phyloP scores from a whole-genome alignment of 2,329 filamentous ascomycete species.

The Chalara sp. region DNA sequence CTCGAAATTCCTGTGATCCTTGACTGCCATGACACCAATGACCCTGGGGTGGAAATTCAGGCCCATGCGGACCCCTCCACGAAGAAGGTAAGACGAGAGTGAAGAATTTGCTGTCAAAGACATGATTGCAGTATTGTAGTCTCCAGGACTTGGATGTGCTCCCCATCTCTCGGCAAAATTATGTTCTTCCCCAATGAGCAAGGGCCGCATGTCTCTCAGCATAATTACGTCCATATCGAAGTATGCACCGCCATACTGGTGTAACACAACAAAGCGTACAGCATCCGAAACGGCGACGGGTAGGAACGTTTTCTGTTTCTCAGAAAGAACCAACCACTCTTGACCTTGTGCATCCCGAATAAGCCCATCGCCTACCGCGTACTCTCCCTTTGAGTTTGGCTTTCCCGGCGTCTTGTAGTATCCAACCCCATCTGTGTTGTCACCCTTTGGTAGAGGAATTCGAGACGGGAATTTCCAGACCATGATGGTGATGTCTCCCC shows the following conservation, averaged over 20 bases:
- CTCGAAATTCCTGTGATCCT: conserved; percentile 45
- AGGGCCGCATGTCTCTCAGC: conserved; percentile 46
- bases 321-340: conserved; percentile 45
- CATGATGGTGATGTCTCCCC: conserved; percentile 44
- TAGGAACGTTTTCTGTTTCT: conserved; percentile 51
- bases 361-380: conserved; percentile 42
- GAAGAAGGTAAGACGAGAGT: conserved; percentile 46
- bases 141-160: conserved; percentile 42
- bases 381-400: conserved; percentile 28
- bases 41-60: conserved; percentile 50
- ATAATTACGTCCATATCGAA: conserved; percentile 51
- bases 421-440: conserved; percentile 40
- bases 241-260: conserved; percentile 46
- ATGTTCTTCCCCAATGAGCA: conserved; percentile 41
- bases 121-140: conserved; percentile 52
- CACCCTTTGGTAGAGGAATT: conserved; percentile 42
- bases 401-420: conserved; percentile 41
- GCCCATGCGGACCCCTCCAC: conserved; percentile 49
- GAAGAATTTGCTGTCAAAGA: conserved; percentile 48
- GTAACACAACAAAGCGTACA: conserved; percentile 46
- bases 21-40: conserved; percentile 49
- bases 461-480: conserved; percentile 46
- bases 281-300: conserved; percentile 50
- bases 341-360: conserved; percentile 41
- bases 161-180: conserved; percentile 50